Conservation (phyloP, 257 asterid genomes). For the Lithospermum erythrorhizon region DNA sequence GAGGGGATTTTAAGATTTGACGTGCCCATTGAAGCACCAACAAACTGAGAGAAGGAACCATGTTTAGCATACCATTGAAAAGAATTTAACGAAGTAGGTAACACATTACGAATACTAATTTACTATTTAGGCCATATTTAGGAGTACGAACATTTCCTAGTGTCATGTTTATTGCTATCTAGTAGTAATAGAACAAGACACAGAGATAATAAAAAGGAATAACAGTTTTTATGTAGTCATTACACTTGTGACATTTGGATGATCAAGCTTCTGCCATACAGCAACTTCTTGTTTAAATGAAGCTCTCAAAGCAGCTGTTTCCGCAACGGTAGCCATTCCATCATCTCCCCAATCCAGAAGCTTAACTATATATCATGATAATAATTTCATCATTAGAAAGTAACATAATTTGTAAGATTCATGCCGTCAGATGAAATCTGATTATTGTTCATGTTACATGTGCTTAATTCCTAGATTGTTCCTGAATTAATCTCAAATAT, state of each 20-base stretch:
- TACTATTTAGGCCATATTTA: no score
- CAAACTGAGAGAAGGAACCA: constrained; percentile 6
- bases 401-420: constrained; percentile 6
- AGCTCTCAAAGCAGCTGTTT: constrained; percentile 64
- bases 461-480: not conserved
- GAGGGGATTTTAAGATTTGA: constrained; percentile 11
- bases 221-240: not conserved
- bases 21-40: constrained; percentile 17
- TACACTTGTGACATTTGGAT: constrained; percentile 26
- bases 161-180: not conserved
- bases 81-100: no score
- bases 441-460: not conserved
- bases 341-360: constrained; percentile 92
- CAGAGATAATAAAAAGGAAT: not conserved
- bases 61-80: not conserved
- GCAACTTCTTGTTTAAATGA: constrained; percentile 80
- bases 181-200: not conserved
- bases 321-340: constrained; percentile 70
- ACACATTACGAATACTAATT: not conserved
- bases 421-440: not conserved
- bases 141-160: not conserved
- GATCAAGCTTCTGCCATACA: constrained; percentile 84
- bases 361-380: constrained; percentile 34
- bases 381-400: not conserved
- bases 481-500: not conserved